Evolutionary conservation across 2,329 filamentous ascomycete genomes (phyloP), one percentile per base, ranked within the genome.

Genomic region (Metarhizium sp.): DNA sequence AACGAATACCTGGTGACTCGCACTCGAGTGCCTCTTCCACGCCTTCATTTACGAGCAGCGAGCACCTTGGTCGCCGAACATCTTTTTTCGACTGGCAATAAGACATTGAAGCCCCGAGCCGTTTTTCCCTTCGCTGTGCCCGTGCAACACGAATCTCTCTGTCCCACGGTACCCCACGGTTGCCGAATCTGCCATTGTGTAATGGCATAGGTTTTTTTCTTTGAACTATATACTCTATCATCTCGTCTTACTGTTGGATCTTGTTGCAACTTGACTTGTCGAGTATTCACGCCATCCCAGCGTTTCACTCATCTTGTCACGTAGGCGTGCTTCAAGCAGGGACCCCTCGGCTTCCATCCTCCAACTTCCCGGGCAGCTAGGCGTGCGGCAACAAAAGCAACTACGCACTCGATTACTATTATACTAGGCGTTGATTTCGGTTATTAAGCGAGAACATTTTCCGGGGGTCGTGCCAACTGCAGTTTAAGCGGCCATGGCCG

Each of bases 401-500:
- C 45, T 16, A 29, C 45, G 4, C 25, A 48, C 45, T 16, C 45
- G 45, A 30, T 14, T 13, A 30, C 45, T 16, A 16, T 13, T 18
- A 16, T 30, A 29, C 6, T 18, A 29, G 10, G 25, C 25, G 14
- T 30, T 11, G 42, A 18, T 16, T 11, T 30, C 14, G 20, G 45
- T 48, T 13, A 30, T 30, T 30, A 8, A 6, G 25, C 45, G 20
- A 30, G 45, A 11, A 30, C 20, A 48, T 6, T 13, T 8, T 48
- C 18, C 14, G 4, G 14, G 25, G 32, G 36, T 45, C 45, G 50
- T 53, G 47, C 32, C 32, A 25, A 7, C 43, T 42, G 18, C 32
- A 45, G 6, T 11, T 40, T 25, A 40, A 55, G 75, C 75, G 73
- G 77, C 76, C 70, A 83, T 84, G 80, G 79, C 80, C 72, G 79